Evolutionary conservation across 2,329 filamentous ascomycete genomes (phyloP).

Genomic region (Cladophialophora immunda): DNA sequence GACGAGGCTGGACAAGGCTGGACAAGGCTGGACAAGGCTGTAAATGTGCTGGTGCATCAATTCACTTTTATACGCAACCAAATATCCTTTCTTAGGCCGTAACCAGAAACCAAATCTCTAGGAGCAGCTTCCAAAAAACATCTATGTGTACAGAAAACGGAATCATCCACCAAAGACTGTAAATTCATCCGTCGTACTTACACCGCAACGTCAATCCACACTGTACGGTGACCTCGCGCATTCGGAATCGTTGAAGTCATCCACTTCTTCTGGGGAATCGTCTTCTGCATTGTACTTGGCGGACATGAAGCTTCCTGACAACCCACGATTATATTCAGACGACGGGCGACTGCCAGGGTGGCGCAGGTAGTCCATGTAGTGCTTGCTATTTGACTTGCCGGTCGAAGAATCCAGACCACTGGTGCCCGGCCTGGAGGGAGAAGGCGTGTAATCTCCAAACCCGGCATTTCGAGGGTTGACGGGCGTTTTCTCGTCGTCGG

Average conservation of each 20-base stretch:
- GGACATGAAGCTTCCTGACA: slow-evolving; percentile 31
- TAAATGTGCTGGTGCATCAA: background rate
- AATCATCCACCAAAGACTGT: background rate
- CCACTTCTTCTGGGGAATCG: slow-evolving; percentile 13
- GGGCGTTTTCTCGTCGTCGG: slow-evolving; percentile 27
- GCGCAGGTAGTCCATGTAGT: slow-evolving; percentile 36
- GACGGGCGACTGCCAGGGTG: slow-evolving; percentile 32
- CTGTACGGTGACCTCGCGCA: slow-evolving; percentile 36
- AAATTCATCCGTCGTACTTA: background rate
- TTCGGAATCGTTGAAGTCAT: slow-evolving; percentile 24
- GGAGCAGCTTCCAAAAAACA: background rate
- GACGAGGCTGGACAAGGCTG: slow-evolving; percentile 2
- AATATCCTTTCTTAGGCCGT: background rate
- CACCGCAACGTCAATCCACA: slow-evolving; percentile 28
- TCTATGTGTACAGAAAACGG: background rate
- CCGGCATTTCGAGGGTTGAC: background rate
- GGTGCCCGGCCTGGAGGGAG: slow-evolving; percentile 24
- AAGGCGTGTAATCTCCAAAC: slow-evolving; percentile 14
- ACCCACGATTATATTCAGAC: slow-evolving; percentile 28
- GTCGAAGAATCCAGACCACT: slow-evolving; percentile 22
- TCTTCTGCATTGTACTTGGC: slow-evolving; percentile 25
- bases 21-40: background rate
- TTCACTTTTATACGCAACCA: background rate
- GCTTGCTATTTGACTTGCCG: slow-evolving; percentile 20
- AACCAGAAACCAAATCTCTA: background rate